A percentile compares a stretch with the other conserved stretches of the same genome.
These are phyloP conservation scores for Gossypium trilobum DNA, from an alignment of 441 rosid species.

Conservation along the genomic window DNA sequence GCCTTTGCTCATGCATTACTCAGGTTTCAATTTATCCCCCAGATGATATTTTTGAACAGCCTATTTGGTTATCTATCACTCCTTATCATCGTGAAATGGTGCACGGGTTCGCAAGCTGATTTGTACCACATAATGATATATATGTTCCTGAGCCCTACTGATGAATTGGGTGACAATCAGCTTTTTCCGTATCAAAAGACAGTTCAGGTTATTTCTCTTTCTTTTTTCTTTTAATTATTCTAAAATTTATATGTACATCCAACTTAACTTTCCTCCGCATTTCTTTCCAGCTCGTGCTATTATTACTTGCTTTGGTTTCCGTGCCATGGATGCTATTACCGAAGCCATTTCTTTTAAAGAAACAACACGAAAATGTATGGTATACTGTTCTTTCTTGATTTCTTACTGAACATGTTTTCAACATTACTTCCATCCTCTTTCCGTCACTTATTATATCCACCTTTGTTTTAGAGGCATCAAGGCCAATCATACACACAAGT, in stretches of 20 bases:
- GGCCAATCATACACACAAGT: constrained; percentile 53
- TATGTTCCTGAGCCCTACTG: constrained; percentile 93
- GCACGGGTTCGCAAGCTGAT: constrained; percentile 88
- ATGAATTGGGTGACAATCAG: constrained; percentile 80
- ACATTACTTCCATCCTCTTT: background rate
- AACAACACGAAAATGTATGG: constrained; percentile 58
- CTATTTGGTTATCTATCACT: constrained; percentile 79
- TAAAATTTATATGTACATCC: background rate
- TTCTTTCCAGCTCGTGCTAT: constrained; percentile 48
- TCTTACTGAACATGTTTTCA: background rate
- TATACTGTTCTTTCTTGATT: background rate
- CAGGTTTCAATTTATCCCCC: constrained; percentile 93
- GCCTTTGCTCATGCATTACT: constrained; percentile 15
- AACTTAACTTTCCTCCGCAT: background rate
- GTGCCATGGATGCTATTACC: constrained; percentile 97
- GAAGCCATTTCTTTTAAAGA: constrained; percentile 82
- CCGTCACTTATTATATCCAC: constrained; percentile 10
- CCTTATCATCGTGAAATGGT: constrained; percentile 82
- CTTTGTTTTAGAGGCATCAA: constrained; percentile 58
- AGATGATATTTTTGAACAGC: constrained; percentile 78
- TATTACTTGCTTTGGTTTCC: constrained; percentile 68
- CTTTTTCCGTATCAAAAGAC: constrained; percentile 62
- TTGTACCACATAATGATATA: constrained; percentile 84
- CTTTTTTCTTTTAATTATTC: background rate
- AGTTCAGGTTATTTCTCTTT: constrained; percentile 44